Evolutionary conservation across 306 rosid genomes (phyloP).

Genomic region (Fagus crenata): DNA sequence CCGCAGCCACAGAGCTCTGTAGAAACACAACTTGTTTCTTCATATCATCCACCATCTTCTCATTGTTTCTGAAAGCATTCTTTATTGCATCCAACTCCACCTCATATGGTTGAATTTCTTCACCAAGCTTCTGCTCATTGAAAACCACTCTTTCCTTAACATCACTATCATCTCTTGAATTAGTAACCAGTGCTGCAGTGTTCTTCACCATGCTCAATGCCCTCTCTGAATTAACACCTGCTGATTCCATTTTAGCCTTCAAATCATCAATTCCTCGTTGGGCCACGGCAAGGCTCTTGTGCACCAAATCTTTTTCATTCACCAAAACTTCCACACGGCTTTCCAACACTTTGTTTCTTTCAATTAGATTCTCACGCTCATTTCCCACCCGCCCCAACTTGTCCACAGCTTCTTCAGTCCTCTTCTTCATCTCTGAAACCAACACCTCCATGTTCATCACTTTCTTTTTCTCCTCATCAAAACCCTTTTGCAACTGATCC

Average conservation of each 20-base stretch:
- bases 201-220: conserved; percentile 59
- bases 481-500: conserved; percentile 32
- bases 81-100: conserved; percentile 65
- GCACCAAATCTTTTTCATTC: conserved; percentile 47
- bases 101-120: conserved; percentile 42
- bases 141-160: conserved; percentile 38
- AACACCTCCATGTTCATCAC: conserved; percentile 38
- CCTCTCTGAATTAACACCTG: conserved; percentile 33
- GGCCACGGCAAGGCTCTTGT: conserved; percentile 38
- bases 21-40: conserved; percentile 42
- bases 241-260: conserved; percentile 45
- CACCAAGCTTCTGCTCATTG: conserved; percentile 40
- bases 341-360: conserved; percentile 37
- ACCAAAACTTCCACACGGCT: conserved; percentile 31
- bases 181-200: conserved; percentile 46
- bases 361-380: conserved; percentile 31
- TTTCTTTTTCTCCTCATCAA: conserved; percentile 47
- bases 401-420: conserved; percentile 29
- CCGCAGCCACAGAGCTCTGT: conserved; percentile 39
- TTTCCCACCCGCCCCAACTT: conserved; percentile 38
- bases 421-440: conserved; percentile 39
- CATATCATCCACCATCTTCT: conserved; percentile 57
- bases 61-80: conserved; percentile 59
- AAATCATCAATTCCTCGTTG: conserved; percentile 33
- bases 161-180: conserved; percentile 8